Evolutionary conservation across 306 rosid species (phyloP).

Genomic region (Ormosia emarginata): DNA sequence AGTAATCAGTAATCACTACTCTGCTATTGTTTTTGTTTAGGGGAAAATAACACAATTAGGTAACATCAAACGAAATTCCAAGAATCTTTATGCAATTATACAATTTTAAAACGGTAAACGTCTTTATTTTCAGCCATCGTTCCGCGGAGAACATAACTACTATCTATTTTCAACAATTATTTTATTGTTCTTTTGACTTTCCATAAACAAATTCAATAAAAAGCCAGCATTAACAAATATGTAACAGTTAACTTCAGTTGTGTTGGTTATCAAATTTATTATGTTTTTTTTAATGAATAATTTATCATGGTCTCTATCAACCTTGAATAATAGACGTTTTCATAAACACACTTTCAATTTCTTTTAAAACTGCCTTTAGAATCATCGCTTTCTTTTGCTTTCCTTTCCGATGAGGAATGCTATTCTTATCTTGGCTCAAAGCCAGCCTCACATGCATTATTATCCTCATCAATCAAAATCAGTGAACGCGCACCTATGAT

Average conservation of each 20-base stretch:
- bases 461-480: slow-evolving; percentile 29
- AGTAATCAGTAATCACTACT: neutral
- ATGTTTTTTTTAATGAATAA: neutral
- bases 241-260: neutral
- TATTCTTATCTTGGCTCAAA: slow-evolving; percentile 18
- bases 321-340: neutral
- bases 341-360: neutral
- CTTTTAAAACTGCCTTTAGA: neutral
- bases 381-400: neutral
- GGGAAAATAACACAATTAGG: neutral
- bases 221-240: neutral
- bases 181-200: neutral
- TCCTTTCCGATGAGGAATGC: neutral
- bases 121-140: neutral
- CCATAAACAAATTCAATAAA: neutral
- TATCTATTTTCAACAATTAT: neutral
- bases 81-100: neutral
- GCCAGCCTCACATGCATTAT: slow-evolving; percentile 49
- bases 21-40: neutral
- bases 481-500: slow-evolving; percentile 22
- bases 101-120: neutral
- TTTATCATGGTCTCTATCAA: neutral
- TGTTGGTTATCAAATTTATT: neutral
- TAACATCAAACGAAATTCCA: neutral
- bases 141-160: neutral